These are phyloP conservation scores for Globisporangium polare DNA, from an alignment of 352 stramenopile genomes.

Conservation along the genomic window DNA sequence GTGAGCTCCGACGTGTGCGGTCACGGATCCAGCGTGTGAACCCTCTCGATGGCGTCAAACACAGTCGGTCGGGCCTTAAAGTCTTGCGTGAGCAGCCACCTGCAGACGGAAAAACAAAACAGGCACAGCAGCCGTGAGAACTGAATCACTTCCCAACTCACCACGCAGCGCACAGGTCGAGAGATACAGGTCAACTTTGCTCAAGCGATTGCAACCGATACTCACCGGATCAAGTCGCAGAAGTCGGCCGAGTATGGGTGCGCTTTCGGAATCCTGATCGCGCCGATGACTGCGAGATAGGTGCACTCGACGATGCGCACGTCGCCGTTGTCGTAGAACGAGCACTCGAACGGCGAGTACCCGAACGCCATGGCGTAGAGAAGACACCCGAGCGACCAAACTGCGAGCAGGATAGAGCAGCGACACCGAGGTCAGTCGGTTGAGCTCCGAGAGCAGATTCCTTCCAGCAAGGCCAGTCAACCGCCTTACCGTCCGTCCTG, in stretches of 20 bases:
- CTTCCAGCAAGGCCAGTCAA: background rate
- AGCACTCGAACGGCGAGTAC: constrained; percentile 88
- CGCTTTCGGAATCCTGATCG: constrained; percentile 69
- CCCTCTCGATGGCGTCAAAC: constrained; percentile 61
- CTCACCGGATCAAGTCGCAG: constrained; percentile 70
- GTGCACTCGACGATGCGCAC: constrained; percentile 79
- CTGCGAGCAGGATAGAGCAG: constrained; percentile 17
- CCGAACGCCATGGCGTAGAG: constrained; percentile 88
- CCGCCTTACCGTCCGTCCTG: constrained; percentile 53
- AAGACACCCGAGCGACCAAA: constrained; percentile 88
- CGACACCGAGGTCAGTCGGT: background rate
- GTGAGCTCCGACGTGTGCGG: background rate
- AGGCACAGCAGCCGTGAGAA: background rate
- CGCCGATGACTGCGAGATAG: constrained; percentile 83
- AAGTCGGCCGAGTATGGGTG: constrained; percentile 55
- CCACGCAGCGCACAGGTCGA: background rate
- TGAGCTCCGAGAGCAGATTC: background rate
- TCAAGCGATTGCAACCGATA: background rate
- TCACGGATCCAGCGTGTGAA: constrained; percentile 31
- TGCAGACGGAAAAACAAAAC: constrained; percentile 16
- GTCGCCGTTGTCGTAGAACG: constrained; percentile 67
- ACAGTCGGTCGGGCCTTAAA: constrained; percentile 41
- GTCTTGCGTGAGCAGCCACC: constrained; percentile 72
- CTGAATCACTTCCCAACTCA: constrained; percentile 13
- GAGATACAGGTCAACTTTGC: background rate